Base-by-base conservation (phyloP, 2,329 filamentous ascomycete species). In the Tolypocladium album region DNA sequence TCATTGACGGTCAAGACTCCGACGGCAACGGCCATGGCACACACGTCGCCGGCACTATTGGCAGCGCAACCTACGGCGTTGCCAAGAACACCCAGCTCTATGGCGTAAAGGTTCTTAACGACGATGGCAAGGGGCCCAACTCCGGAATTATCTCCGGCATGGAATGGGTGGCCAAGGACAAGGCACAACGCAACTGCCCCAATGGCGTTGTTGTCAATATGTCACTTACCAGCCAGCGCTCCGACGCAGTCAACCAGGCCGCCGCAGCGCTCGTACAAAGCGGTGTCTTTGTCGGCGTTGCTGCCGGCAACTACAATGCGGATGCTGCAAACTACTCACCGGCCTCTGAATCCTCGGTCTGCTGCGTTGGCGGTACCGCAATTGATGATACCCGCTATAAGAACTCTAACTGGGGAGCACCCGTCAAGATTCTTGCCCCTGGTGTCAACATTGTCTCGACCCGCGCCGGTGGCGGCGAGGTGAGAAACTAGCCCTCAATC, bases 271-370 rank as follows among this genome's bases (percentile, higher is more conserved):
- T 79, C 39, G 70, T 78, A 63, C 61, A 61, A 36, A 67, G 70
- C 1, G 80, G 79, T 39, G 69, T 82, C 60, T 78, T 79, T 61
- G 70, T 81, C 52, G 79, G 76, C 60, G 79, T 82, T 20, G 80
- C 80, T 3, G 80, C 80, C 38, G 80, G 80, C 47, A 82, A 82
- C 67, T 69, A 73, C 24, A 71, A 72, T 60, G 66, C 64, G 38
- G 70, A 79, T 62, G 77, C 78, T 0, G 62, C 68, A 40, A 72
- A 70, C 64, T 34, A 47, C 63, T 80, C 77, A 2, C 77, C 78
- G 2, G 74, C 77, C 31, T 77, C 73, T 4, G 74, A 75, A 60
- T 56, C 73, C 3, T 67, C 65, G n/a, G 79, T 73, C 38, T 78
- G 79, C 68, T 80, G 78, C 4, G 77, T 81, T 43, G 79, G 76